These are phyloP conservation scores for Penicillium pulvis DNA, from an alignment of 495 filamentous ascomycete genomes.

Conservation along the genomic window DNA sequence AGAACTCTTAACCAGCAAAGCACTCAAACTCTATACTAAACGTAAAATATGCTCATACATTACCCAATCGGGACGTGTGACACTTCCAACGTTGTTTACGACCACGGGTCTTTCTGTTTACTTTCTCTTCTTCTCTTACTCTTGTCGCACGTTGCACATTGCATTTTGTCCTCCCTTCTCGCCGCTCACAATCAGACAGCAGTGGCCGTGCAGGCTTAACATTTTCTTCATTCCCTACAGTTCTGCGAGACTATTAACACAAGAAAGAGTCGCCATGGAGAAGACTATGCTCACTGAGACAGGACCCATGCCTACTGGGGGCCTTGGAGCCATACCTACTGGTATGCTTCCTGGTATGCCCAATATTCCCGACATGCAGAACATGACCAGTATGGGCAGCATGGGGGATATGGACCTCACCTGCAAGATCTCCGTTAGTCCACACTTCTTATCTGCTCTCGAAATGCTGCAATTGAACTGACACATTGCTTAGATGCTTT, in stretches of 20 bases:
- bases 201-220: not conserved
- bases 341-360: constrained; percentile 1
- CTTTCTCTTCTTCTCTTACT: not conserved
- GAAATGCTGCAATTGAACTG: not conserved
- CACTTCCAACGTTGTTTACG: not conserved
- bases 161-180: not conserved
- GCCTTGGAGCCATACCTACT: not conserved
- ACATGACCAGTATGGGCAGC: constrained; percentile 18
- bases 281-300: not conserved
- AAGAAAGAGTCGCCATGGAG: not conserved
- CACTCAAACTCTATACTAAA: not conserved
- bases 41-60: constrained; percentile 15
- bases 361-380: too few species aligned
- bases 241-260: not conserved
- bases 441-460: constrained; percentile 14
- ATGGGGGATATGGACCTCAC: constrained; percentile 21
- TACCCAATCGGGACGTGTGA: not conserved
- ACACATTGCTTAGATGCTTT: constrained; percentile 59
- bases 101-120: not conserved
- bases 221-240: not conserved
- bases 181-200: not conserved
- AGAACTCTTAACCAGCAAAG: not conserved
- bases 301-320: not conserved
- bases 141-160: not conserved
- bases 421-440: constrained; percentile 49